Conservation (phyloP, 768 basidiomycete genomes). For the Panaeolus papilionaceus region DNA sequence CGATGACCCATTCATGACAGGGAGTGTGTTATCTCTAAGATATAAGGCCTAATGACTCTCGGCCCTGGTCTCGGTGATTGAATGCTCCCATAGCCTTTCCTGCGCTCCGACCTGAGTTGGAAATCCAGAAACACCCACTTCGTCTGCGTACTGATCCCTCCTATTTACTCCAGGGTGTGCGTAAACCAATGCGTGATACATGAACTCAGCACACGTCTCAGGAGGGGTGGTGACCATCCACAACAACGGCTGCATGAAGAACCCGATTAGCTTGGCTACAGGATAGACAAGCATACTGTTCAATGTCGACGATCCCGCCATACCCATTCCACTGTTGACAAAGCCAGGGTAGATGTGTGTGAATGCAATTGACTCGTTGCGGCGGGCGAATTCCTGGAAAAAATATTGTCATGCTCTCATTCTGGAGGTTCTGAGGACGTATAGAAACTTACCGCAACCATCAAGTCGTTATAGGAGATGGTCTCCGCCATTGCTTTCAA, state of each 20-base stretch:
- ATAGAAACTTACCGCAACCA: slow-evolving; percentile 37
- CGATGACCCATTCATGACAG: no score
- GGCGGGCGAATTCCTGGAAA: slow-evolving; percentile 41
- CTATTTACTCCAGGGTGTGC: background rate
- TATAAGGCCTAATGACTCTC: background rate
- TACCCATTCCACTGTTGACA: slow-evolving; percentile 37
- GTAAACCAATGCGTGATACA: background rate
- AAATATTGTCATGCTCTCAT: background rate
- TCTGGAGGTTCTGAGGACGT: background rate
- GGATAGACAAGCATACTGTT: background rate
- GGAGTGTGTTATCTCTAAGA: no score
- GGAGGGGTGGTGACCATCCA: slow-evolving; percentile 4
- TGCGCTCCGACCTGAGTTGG: slow-evolving; percentile 6
- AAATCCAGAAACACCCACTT: background rate
- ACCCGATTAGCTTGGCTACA: background rate
- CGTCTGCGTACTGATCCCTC: slow-evolving; percentile 3
- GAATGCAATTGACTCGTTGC: slow-evolving; percentile 48
- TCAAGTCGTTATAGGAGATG: slow-evolving; percentile 44
- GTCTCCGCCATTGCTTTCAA: slow-evolving; percentile 32
- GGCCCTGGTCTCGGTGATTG: background rate
- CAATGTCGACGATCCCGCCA: slow-evolving; percentile 5
- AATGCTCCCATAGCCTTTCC: slow-evolving; percentile 6
- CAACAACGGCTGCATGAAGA: slow-evolving; percentile 1
- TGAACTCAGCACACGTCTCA: background rate
- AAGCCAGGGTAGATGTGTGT: slow-evolving; percentile 49